Conservation (phyloP, 768 basidiomycete species). For the Calocera cornea region DNA sequence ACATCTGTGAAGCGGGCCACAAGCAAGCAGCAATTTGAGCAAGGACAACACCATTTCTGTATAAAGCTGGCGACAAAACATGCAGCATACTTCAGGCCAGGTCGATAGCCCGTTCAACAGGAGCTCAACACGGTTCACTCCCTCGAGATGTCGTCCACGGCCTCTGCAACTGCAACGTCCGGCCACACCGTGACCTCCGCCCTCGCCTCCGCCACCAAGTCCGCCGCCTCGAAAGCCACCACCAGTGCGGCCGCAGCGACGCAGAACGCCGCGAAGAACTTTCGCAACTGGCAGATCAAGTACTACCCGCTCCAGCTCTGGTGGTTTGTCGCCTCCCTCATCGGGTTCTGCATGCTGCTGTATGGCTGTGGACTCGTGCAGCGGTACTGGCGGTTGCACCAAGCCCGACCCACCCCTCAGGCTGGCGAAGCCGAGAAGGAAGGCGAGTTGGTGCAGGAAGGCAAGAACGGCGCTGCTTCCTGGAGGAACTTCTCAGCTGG, state of each 20-base stretch:
- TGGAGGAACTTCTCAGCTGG: background rate
- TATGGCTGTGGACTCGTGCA: background rate
- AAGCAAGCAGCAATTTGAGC: too few relatives aligned
- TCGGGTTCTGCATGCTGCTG: background rate
- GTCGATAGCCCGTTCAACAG: too few relatives aligned
- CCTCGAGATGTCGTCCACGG: background rate
- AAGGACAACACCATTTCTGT: too few relatives aligned
- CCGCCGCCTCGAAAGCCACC: background rate
- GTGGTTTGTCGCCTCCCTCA: background rate
- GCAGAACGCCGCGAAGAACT: background rate
- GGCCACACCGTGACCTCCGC: background rate
- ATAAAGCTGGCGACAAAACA: too few relatives aligned
- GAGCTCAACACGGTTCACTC: background rate
- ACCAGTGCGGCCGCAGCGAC: background rate
- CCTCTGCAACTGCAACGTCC: background rate
- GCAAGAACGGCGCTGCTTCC: background rate
- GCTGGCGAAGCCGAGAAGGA: background rate
- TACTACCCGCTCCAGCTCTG: background rate
- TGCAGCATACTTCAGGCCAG: too few relatives aligned
- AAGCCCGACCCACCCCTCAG: background rate
- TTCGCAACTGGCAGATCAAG: background rate
- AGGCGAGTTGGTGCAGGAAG: background rate
- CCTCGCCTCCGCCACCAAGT: background rate
- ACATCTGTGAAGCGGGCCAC: too few relatives aligned
- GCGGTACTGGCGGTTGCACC: background rate